Evolutionary conservation across 1,284 basidiomycete species (phyloP), one percentile per base, ranked within the genome.

Genomic region (Ustilago hordei): DNA sequence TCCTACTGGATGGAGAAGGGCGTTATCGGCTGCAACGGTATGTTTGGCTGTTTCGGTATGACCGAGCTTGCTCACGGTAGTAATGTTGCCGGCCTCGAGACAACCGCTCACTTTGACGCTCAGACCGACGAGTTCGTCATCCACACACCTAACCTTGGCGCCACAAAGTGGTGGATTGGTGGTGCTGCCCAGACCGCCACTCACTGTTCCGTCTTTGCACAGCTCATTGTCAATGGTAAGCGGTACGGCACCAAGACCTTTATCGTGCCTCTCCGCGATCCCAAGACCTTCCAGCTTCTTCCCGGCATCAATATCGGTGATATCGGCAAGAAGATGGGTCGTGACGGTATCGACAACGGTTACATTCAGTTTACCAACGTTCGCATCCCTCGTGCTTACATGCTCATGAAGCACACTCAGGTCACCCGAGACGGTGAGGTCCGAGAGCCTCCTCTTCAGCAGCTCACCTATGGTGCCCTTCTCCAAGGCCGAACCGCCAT

Each of bases 351-450:
- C 88, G 59, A 89, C 86, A 32, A 90, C 84, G 73, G 89, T 89
- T 2, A 89, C 88, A 52, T 90, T 87, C 79, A 90, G 39, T 90
- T 90, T 85, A 90, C 89, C 68, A 87, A 89, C 68, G 89, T 90
- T 60, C 87, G 89, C 64, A 88, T 90, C 19, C 89, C 89, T 8
- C 87, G 89, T 60, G 88, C 89, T 19, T 87, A 87, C 82, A 89
- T 90, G 89, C 87, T 90, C 78, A 90, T 90, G 89, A 90, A 90
- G 86, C 88, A 90, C 84, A 89, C 89, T 39, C 89, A 90, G 75
- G 87, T 88, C 58, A 87, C 88, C 3, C 87, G 89, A 23, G 87
- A 90, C 32, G 87, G 87, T 34, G 80, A 86, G 66, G 87, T 88
- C 36, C 81, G 79, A 36, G 86, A 88, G 77, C 88, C 89, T 60